Evolutionary conservation across 768 basidiomycete species (phyloP), one percentile per base, ranked within the genome.

Genomic region (Amanita brunnescens): DNA sequence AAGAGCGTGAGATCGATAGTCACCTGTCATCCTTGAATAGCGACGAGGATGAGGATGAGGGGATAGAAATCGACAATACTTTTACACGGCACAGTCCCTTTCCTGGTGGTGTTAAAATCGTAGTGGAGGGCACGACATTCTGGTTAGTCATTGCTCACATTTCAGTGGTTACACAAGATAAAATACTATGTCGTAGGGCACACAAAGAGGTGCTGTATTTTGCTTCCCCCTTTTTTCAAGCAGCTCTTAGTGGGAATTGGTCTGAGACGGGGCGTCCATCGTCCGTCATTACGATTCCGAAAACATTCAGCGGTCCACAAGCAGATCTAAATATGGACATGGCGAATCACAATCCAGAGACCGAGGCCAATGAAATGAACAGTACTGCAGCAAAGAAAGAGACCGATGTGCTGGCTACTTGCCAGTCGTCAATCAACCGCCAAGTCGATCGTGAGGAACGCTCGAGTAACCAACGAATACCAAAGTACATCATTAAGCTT

Each of bases 221-320:
- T 62, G 87, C 91, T 3, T 93, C 91, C n/a, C 90, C 92, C 0
- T 95, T 95, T 74, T 95, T 95, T 64, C 85, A 93, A 66, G 90
- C 89, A 14, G 85, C 91, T 7, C 71, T 95, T 42, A 89, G 89
- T 58, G 92, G 92, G 6, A 80, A 88, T 60, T 95, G 92, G 92
- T 87, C 87, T 10, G 92, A 95, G 68, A 93, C 85, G 5, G 86
- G 83, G 30, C 76, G 87, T 34, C 87, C 85, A 16, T 88, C 85
- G 21, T 90, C 88, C 44, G 74, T 90, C 29, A 85, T 91, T 61
- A 91, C 90, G 18, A 87, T 92, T 47, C 85, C 87, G 2, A 86
- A 89, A 58, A 82, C 84, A 0, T 81, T 83, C 20, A 44, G 2
- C 20, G 32, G 33, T 6, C 24, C 37, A 26, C 42, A 30, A 9